These are phyloP conservation scores for Gonapodya prolifera DNA, from an alignment of 192 early-diverging fungal species.

Conservation along the genomic window DNA sequence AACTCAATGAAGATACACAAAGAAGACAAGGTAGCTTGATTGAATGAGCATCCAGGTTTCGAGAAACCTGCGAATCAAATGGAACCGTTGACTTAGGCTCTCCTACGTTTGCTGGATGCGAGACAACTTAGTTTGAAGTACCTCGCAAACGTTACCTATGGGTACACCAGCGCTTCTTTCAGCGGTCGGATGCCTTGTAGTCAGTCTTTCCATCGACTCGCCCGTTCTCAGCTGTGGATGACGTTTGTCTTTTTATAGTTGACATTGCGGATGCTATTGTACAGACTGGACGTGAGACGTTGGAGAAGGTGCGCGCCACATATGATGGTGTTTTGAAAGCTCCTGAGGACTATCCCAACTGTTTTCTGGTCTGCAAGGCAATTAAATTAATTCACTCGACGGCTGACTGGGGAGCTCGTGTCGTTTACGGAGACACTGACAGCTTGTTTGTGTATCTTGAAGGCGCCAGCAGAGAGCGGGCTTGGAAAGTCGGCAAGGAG, in stretches of 20 bases:
- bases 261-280: constrained; percentile 91
- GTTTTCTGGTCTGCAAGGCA: constrained; percentile 7
- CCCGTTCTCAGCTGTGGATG: not conserved
- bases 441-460: constrained; percentile 69
- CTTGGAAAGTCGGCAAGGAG: constrained; percentile 69
- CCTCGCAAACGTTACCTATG: constrained; percentile 79
- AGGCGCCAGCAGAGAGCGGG: constrained; percentile 50
- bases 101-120: constrained; percentile 59
- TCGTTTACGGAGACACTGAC: constrained; percentile 94
- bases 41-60: not conserved
- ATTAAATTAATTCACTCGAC: constrained; percentile 41
- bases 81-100: constrained; percentile 14
- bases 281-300: constrained; percentile 64
- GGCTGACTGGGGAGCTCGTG: constrained; percentile 54
- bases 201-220: not conserved
- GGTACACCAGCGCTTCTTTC: constrained; percentile 10
- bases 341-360: not conserved
- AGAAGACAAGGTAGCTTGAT: constrained; percentile 27
- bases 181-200: constrained; percentile 1
- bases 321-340: constrained; percentile 1
- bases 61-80: not conserved
- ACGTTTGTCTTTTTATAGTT: constrained; percentile 53
- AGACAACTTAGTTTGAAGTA: constrained; percentile 81
- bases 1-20: constrained; percentile 63
- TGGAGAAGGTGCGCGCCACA: constrained; percentile 40